Evolutionary conservation across 2,329 filamentous ascomycete genomes (phyloP).

Genomic region (Phaeosphaeria sp.): DNA sequence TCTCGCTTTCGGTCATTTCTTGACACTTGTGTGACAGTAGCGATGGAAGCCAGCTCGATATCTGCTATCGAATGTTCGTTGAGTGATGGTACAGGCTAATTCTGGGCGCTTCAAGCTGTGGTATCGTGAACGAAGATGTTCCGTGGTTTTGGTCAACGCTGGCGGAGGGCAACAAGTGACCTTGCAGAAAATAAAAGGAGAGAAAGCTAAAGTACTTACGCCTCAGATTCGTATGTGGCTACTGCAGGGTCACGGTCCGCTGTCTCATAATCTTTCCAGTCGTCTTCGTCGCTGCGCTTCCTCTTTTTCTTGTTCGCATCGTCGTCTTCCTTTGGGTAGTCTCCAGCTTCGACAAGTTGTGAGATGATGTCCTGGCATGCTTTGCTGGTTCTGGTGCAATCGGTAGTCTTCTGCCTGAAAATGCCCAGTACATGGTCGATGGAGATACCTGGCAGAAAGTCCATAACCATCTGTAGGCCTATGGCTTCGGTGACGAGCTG

Average conservation of each 20-base stretch:
- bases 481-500: constrained; percentile 28
- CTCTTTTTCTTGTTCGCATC: constrained; percentile 37
- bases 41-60: too few species aligned
- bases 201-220: constrained; percentile 33
- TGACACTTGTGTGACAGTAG: too few species aligned
- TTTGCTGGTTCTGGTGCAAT: constrained; percentile 24
- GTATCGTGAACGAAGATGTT: background rate
- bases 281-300: constrained; percentile 33
- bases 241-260: constrained; percentile 16
- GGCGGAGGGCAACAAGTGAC: background rate
- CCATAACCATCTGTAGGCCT: constrained; percentile 40
- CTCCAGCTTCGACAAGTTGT: constrained; percentile 36
- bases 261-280: constrained; percentile 29
- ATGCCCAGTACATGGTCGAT: constrained; percentile 37
- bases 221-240: constrained; percentile 26
- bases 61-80: too few species aligned
- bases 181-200: background rate
- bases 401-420: constrained; percentile 30
- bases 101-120: background rate
- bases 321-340: constrained; percentile 44
- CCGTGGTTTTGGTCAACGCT: background rate
- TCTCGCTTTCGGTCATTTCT: background rate
- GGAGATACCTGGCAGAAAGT: constrained; percentile 44
- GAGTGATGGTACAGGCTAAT: too few species aligned
- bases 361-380: constrained; percentile 38